Base-by-base conservation (phyloP, 139 green algal species). In the Tetradesmus lagerheimii region DNA sequence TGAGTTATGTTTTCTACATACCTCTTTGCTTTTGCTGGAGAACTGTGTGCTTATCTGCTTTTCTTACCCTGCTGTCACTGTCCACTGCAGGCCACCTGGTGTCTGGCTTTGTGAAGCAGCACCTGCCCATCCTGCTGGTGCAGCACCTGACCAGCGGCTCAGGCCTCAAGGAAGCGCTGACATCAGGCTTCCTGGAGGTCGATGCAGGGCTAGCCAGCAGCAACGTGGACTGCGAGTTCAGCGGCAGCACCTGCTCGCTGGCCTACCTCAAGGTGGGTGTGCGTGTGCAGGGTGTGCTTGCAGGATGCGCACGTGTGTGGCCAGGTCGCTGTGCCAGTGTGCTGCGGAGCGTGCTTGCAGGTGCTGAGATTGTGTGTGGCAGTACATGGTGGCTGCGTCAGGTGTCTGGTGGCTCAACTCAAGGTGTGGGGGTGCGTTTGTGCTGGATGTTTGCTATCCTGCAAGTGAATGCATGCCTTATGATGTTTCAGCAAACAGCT, bases 221-320 rank as follows among this genome's bases (percentile, higher is more conserved):
- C 84, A 88, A 82, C 31, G 94, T 98, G 37, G 94, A 98, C 91
- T 96, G 93, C 86, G 93, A 97, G 86, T 96, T 98, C 90, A 98
- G 96, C 90, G 97, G 97, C 47, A 96, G 91, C 78, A 99, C 97
- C 0, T 95, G 95, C 1, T 95, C 97, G 29, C 91, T 98, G 4
- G 93, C 85, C 50, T 90, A 97, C 75, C 87, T 98, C 31, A 92
- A 94, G 91, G 93, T 95, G 43, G 0, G 88, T 18, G 37, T 45
- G 23, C 4, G 37, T 82, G 76, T 34, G 37, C n/a, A 25, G 12
- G 71, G 5, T 39, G 11, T 75, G 64, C 45, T 57, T 57, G 45
- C 45, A 57, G 45, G 45, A 57, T 18, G 11, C 11, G 11, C 11
- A 18, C 11, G 57, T 31, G 2, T 71, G 25, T 20, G 57, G 31